Evolutionary conservation across 805 yeast genomes (phyloP).

Genomic region (Tetrapisispora arboricola): DNA sequence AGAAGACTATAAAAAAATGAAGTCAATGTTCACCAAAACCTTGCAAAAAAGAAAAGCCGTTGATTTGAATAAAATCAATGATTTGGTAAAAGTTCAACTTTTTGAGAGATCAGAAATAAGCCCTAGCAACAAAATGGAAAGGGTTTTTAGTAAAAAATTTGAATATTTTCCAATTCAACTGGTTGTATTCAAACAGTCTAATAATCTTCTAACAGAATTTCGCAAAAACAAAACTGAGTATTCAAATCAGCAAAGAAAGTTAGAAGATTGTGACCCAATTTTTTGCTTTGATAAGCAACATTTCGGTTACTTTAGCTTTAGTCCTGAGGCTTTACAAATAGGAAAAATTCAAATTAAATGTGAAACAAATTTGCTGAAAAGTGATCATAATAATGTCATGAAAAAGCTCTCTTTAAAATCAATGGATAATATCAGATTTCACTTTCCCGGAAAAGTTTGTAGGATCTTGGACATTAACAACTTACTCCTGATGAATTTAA

Average conservation of each 20-base stretch:
- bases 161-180: background rate
- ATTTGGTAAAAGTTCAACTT: slow-evolving; percentile 55
- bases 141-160: background rate
- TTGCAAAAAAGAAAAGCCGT: slow-evolving; percentile 53
- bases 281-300: slow-evolving; percentile 77
- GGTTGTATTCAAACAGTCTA: slow-evolving; percentile 29
- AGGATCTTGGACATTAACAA: slow-evolving; percentile 46
- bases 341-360: slow-evolving; percentile 52
- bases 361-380: too few relatives aligned
- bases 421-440: slow-evolving; percentile 53
- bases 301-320: slow-evolving; percentile 68
- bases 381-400: slow-evolving; percentile 52
- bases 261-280: slow-evolving; percentile 58
- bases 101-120: slow-evolving; percentile 55
- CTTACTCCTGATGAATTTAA: slow-evolving; percentile 61
- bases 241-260: slow-evolving; percentile 51
- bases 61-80: slow-evolving; percentile 40
- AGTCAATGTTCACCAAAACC: slow-evolving; percentile 30
- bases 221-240: slow-evolving; percentile 15
- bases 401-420: slow-evolving; percentile 43
- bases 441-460: slow-evolving; percentile 55
- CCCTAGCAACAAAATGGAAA: background rate
- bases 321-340: too few relatives aligned
- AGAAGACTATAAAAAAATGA: slow-evolving; percentile 36
- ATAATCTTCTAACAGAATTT: slow-evolving; percentile 33